phyloP scores from a whole-genome alignment of 2,329 filamentous ascomycete genomes.

The Tolypocladium amazonense region DNA sequence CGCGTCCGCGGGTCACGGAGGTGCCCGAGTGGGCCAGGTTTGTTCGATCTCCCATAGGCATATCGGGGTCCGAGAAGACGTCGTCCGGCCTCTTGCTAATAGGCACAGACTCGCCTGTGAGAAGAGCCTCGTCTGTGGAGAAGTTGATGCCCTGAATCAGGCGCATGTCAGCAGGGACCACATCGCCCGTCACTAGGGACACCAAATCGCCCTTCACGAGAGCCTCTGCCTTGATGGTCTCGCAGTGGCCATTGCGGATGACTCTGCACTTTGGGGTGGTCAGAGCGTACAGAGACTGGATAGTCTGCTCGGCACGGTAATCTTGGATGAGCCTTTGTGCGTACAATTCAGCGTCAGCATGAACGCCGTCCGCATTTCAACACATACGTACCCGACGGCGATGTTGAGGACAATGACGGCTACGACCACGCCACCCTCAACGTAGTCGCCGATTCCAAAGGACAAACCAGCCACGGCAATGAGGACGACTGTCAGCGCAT shows the following conservation, averaged over 20 bases:
- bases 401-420: slow-evolving; percentile 59
- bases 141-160: slow-evolving; percentile 59
- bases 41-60: slow-evolving; percentile 56
- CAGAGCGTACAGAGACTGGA: slow-evolving; percentile 48
- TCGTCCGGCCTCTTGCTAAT: slow-evolving; percentile 54
- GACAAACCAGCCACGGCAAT: slow-evolving; percentile 63
- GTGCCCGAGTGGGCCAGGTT: slow-evolving; percentile 65
- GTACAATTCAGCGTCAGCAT: neutral
- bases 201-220: slow-evolving; percentile 60
- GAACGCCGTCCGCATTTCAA: too few species aligned
- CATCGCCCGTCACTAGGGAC: slow-evolving; percentile 52
- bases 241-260: slow-evolving; percentile 39
- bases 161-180: slow-evolving; percentile 59
- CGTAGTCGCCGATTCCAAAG: slow-evolving; percentile 54
- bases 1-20: slow-evolving; percentile 61
- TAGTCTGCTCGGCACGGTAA: slow-evolving; percentile 50
- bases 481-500: slow-evolving; percentile 65
- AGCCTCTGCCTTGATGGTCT: slow-evolving; percentile 41
- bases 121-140: slow-evolving; percentile 63
- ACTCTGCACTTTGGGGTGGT: slow-evolving; percentile 50
- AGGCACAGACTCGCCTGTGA: slow-evolving; percentile 64
- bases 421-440: slow-evolving; percentile 52
- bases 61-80: slow-evolving; percentile 39
- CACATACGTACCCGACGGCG: slow-evolving; percentile 43
- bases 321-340: slow-evolving; percentile 45